phyloP scores from a whole-genome alignment of 73 alveolate genomes.

The Stentor coeruleus region DNA sequence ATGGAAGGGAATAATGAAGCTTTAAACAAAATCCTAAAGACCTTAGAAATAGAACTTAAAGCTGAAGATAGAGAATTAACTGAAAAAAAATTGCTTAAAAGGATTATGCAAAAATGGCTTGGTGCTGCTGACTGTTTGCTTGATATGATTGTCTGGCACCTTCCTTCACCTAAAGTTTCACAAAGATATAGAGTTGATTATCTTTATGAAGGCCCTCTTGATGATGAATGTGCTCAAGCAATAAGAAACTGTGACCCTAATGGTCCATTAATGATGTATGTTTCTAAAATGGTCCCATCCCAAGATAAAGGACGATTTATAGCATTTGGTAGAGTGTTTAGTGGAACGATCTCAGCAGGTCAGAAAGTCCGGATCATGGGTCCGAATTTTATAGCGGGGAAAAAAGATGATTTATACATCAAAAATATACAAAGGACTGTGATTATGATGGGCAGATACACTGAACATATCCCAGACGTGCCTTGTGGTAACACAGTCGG shows the following conservation, averaged over 20 bases:
- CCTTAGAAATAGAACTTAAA: no score
- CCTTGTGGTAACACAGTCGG: background rate
- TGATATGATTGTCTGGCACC: background rate
- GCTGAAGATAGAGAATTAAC: no score
- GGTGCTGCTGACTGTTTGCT: background rate
- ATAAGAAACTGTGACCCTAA: background rate
- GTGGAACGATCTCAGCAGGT: background rate
- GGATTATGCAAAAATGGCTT: background rate
- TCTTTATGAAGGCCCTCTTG: slow-evolving; percentile 4
- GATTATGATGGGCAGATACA: background rate
- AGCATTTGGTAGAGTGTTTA: background rate
- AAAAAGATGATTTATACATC: background rate
- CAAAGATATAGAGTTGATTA: background rate
- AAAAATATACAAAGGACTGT: background rate
- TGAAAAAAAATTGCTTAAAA: background rate
- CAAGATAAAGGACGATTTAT: background rate
- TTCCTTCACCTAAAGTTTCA: background rate
- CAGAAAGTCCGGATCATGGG: background rate
- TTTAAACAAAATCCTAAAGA: no score
- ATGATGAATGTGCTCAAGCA: background rate
- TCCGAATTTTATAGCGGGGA: background rate
- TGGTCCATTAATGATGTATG: background rate
- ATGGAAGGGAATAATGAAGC: background rate
- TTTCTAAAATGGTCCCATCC: background rate
- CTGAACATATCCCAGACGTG: background rate